A percentile compares a stretch with the other conserved stretches of the same genome.
These are phyloP conservation scores for Mycosphaerelloides madeirae DNA, from an alignment of 2,329 filamentous ascomycete species.

Conservation along the genomic window DNA sequence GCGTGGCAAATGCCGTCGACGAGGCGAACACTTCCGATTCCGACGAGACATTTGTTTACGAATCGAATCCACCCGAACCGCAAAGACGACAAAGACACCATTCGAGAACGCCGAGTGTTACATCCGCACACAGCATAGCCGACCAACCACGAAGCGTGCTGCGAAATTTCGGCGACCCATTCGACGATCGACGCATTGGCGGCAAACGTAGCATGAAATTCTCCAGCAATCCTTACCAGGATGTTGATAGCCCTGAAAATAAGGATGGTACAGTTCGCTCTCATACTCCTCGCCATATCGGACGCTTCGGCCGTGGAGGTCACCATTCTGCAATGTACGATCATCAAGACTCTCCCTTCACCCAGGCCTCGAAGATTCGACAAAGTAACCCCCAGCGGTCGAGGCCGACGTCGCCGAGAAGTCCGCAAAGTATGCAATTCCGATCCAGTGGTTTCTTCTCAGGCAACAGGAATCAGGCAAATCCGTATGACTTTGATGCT, in stretches of 20 bases:
- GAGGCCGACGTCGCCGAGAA: slow-evolving; percentile 63
- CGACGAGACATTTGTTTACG: slow-evolving; percentile 97
- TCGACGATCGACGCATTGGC: slow-evolving; percentile 58
- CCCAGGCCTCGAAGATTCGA: slow-evolving; percentile 62
- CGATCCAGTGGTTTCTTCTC: slow-evolving; percentile 34
- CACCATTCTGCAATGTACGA: slow-evolving; percentile 64
- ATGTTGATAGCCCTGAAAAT: slow-evolving; percentile 46
- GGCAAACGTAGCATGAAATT: slow-evolving; percentile 97
- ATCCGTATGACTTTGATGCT: slow-evolving; percentile 69
- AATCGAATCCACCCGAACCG: slow-evolving; percentile 78
- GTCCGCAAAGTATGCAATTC: slow-evolving; percentile 46
- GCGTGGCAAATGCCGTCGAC: slow-evolving; percentile 91
- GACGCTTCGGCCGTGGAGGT: slow-evolving; percentile 70
- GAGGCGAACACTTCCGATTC: slow-evolving; percentile 96
- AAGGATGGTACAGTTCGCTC: slow-evolving; percentile 41
- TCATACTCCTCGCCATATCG: slow-evolving; percentile 75
- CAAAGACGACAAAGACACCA: slow-evolving; percentile 69
- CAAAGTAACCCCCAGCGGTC: slow-evolving; percentile 47
- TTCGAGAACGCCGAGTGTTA: slow-evolving; percentile 89
- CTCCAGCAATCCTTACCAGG: slow-evolving; percentile 69
- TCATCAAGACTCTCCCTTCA: slow-evolving; percentile 75
- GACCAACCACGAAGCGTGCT: slow-evolving; percentile 53
- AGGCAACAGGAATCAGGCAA: slow-evolving; percentile 50
- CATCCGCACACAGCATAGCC: slow-evolving; percentile 67
- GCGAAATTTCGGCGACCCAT: slow-evolving; percentile 63